Percentiles rank a stretch among this genome's conserved stretches.
Evolutionary conservation across 495 filamentous ascomycete species (phyloP).

Genomic region (Talaromyces thailandensis): DNA sequence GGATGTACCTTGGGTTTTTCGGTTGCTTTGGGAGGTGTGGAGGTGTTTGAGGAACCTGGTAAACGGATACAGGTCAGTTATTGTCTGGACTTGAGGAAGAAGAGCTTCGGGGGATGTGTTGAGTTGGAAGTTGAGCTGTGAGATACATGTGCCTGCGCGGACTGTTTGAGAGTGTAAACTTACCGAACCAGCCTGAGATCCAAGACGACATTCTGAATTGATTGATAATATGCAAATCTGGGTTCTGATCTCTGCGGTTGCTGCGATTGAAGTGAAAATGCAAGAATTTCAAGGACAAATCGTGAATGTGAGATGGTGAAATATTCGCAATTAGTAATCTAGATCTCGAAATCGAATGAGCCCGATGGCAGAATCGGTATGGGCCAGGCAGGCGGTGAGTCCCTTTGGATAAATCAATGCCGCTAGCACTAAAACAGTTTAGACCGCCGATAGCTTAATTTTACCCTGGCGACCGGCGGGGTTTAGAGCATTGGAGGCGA

Average conservation of each 20-base stretch:
- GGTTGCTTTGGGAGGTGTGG: conserved; percentile 15
- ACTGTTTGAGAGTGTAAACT: conserved; percentile 7
- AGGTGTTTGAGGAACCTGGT: not conserved
- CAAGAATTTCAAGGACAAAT: not conserved
- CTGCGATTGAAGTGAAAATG: not conserved
- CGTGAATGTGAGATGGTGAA: not conserved
- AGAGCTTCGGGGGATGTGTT: not conserved
- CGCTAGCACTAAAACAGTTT: not conserved
- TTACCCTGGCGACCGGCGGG: not conserved
- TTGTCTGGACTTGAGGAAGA: not conserved
- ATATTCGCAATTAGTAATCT: conserved; percentile 2
- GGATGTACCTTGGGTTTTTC: conserved; percentile 45
- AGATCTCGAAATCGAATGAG: not conserved
- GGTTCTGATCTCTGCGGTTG: not conserved
- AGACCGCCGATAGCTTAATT: not conserved
- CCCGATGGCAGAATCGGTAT: not conserved
- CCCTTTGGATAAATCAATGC: not conserved
- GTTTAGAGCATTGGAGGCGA: not conserved
- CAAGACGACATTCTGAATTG: conserved; percentile 33
- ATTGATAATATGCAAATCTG: not conserved
- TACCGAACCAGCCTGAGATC: conserved; percentile 34
- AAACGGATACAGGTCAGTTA: not conserved
- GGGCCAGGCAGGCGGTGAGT: not conserved
- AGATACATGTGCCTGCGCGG: not conserved
- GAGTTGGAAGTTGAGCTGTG: not conserved